Evolutionary conservation across 139 green algal genomes (phyloP), one percentile per base, ranked within the genome.

Genomic region (Micractinium sp.): DNA sequence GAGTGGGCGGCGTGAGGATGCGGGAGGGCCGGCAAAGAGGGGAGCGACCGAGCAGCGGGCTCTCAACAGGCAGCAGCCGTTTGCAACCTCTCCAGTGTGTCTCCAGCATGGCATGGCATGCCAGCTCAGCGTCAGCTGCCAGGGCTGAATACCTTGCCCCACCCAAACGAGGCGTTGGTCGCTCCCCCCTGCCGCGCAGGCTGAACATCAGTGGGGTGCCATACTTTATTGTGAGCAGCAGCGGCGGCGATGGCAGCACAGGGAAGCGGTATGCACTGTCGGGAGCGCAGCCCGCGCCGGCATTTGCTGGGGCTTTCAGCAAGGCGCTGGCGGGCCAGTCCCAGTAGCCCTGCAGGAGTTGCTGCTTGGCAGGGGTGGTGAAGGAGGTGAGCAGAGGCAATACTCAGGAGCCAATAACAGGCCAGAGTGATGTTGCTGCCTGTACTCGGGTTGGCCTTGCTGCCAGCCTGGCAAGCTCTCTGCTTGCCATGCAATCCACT

Each of bases 201-300:
- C 80, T 85, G 53, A 18, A 18, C 9, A 85, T 85, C 80, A 69
- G 80, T 15, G 80, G 80, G 12, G 80, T 85, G 80, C 80, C 80
- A 0, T 85, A 74, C 56, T 85, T 73, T n/a, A 47, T 85, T 20
- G 33, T 85, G 0, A 33, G 76, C 76, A 60, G 38, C 38, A 29
- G 38, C 38, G 76, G 60, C 19, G 53, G 29, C 23, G 56, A 38
- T 1, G 80, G n/a, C n/a, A 19, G 23, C 22, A 33, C 22, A 20
- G 38, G 38, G 76, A 27, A 33, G 80, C 80, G 80, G 53, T 85
- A 74, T 29, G 80, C 80, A 16, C 80, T 85, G 80, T 85, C 80
- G 2, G 80, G 78, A n/a, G 80, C 80, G 80, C 80, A 85, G 80
- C 80, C 80, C 3, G 53, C 60, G 1, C 3, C 80, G 2, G 41